Conservation (phyloP, 805 yeast species). For the Barnettozyma pratensis region DNA sequence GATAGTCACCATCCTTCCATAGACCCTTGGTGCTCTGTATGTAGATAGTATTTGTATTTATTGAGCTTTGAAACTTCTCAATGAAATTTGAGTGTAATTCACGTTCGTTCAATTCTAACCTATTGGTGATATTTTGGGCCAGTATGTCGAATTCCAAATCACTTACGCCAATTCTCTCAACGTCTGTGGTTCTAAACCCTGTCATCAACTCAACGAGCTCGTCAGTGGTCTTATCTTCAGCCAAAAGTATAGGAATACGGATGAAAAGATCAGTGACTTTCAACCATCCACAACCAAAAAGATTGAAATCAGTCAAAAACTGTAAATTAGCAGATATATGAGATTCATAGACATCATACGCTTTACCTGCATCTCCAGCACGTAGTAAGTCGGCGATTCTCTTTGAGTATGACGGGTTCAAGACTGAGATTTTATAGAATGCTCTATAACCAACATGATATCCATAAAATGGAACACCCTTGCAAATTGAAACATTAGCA, state of each 20-base stretch:
- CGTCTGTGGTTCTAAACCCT: constrained; percentile 21
- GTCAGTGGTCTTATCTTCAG: constrained; percentile 27
- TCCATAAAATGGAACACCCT: constrained; percentile 82
- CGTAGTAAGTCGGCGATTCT: constrained; percentile 49
- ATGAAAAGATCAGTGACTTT: constrained; percentile 42
- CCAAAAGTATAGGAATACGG: constrained; percentile 48
- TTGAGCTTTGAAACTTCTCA: constrained; percentile 27
- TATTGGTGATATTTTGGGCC: constrained; percentile 57
- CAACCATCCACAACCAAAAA: constrained; percentile 83
- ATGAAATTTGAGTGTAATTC: constrained; percentile 47
- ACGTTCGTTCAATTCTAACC: constrained; percentile 38
- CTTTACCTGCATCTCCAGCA: constrained; percentile 36
- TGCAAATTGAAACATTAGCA: constrained; percentile 59
- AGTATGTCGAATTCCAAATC: constrained; percentile 67
- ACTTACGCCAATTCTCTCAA: constrained; percentile 54
- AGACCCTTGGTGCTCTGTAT: constrained; percentile 49
- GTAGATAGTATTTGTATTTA: constrained; percentile 18
- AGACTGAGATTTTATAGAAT: constrained; percentile 62
- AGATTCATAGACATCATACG: constrained; percentile 60
- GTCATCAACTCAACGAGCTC: constrained; percentile 30
- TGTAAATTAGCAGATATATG: constrained; percentile 78
- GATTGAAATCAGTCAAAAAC: constrained; percentile 75
- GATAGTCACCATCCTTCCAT: constrained; percentile 51
- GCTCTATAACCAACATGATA: constrained; percentile 60
- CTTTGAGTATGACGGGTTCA: constrained; percentile 55